Evolutionary conservation across 352 stramenopile species (phyloP), one percentile per base, ranked within the genome.

Genomic region (Phytophthora rubi): DNA sequence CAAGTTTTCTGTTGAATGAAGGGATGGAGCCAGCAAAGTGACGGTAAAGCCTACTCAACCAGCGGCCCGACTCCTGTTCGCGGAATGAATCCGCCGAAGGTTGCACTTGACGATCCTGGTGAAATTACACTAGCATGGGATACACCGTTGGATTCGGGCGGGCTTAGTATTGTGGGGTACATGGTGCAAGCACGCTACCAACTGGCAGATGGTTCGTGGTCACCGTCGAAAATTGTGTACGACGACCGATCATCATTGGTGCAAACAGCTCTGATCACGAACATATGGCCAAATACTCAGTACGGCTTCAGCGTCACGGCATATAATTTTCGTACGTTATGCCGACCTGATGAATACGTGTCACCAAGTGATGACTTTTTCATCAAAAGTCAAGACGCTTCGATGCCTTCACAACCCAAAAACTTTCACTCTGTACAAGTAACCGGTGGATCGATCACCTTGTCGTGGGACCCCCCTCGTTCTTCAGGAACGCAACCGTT

Each of bases 261-360:
- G 0, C 61, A 45, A 47, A 73, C 33, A 2, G 68, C 79, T 4
- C 54, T 78, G 1, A 65, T 91, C 10, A 12, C 53, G 4, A 73
- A 71, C 7, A 70, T 91, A 7, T 12, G 61, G 2, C 66, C 75
- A 15, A 87, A 76, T 39, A 88, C 77, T 0, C 45, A 66, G 2
- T 91, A 91, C 49, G 78, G 59, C 7, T 87, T 91, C 56, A 81
- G 68, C 6, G 66, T 89, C 1, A 60, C 47, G 6, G 73, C 76
- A 2, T 82, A 82, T 37, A 91, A 88, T 47, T 85, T 81, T 5
- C 74, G 73, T 3, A 83, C 81, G 0, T 53, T 83, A 6, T 91
- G 83, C 30, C 54, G 66, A 47, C 30, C 65, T 0, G 71, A 68
- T 9, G 71, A 85, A 51, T 63, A 75, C 16, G 59, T 68, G 8